phyloP scores from a whole-genome alignment of 805 yeast species.

The Ogataea trehalophila region DNA sequence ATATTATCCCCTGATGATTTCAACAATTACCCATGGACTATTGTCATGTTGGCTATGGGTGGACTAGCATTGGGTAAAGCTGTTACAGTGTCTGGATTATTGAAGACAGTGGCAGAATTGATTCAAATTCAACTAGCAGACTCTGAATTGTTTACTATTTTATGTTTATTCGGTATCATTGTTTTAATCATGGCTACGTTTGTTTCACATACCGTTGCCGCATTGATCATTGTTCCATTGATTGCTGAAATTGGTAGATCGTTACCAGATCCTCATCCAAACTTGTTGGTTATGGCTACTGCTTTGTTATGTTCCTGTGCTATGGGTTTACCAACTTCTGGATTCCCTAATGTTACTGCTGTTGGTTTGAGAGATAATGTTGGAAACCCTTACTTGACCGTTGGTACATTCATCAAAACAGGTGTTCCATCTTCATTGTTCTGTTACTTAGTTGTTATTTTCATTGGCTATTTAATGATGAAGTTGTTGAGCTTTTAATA shows the following conservation, averaged over 20 bases:
- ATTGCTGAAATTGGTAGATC: conserved; percentile 84
- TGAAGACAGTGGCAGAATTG: conserved; percentile 66
- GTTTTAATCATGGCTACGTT: conserved; percentile 86
- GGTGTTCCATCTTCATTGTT: conserved; percentile 87
- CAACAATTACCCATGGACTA: conserved; percentile 95
- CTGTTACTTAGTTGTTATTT: conserved; percentile 65
- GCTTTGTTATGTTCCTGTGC: conserved; percentile 84
- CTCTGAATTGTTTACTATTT: conserved; percentile 66
- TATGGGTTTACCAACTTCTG: conserved; percentile 91
- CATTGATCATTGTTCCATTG: conserved; percentile 84
- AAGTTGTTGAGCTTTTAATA: conserved; percentile 44
- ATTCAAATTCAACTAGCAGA: conserved; percentile 65
- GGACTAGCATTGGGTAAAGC: conserved; percentile 95
- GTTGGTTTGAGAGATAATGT: conserved; percentile 90
- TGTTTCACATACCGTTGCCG: conserved; percentile 96
- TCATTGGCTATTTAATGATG: conserved; percentile 79
- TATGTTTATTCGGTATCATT: conserved; percentile 74
- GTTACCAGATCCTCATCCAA: conserved; percentile 76
- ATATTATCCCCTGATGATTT: conserved; percentile 83
- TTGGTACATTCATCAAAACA: conserved; percentile 76
- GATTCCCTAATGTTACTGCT: conserved; percentile 97
- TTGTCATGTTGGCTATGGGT: conserved; percentile 95
- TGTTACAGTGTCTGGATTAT: conserved; percentile 84
- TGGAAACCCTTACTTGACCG: conserved; percentile 86
- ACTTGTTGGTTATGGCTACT: conserved; percentile 63